These are phyloP conservation scores for Russula olivacea DNA, from an alignment of 768 basidiomycete genomes.

Conservation along the genomic window DNA sequence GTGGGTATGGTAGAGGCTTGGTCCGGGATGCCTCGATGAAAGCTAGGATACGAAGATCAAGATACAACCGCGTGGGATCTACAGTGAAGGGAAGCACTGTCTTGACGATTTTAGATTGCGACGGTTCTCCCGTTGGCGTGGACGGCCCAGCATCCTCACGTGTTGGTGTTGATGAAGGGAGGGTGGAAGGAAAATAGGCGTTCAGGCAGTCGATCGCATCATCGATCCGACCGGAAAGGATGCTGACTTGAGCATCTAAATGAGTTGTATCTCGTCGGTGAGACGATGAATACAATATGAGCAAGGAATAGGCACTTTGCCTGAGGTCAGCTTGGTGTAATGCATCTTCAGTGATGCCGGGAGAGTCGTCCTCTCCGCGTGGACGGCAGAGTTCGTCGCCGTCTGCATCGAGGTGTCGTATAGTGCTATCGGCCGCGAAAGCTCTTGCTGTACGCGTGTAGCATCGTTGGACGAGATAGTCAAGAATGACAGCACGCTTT, in stretches of 20 bases:
- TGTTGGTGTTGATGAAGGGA: conserved; percentile 32
- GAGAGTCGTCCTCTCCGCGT: conserved; percentile 25
- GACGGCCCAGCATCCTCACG: not conserved
- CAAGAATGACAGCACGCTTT: conserved; percentile 65
- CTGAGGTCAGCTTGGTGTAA: conserved; percentile 17
- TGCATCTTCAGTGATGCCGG: conserved; percentile 20
- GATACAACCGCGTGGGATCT: conserved; percentile 64
- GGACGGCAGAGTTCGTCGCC: conserved; percentile 53
- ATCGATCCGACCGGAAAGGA: conserved; percentile 71
- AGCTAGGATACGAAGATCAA: conserved; percentile 82
- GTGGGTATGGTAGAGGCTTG: conserved; percentile 48
- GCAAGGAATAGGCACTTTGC: conserved; percentile 9
- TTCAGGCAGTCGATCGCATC: conserved; percentile 64
- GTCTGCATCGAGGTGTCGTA: conserved; percentile 60
- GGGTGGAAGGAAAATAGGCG: conserved; percentile 68
- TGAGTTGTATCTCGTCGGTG: not conserved
- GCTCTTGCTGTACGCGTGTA: conserved; percentile 66
- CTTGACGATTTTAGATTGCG: conserved; percentile 35
- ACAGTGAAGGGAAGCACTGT: conserved; percentile 58
- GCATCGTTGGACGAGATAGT: conserved; percentile 71
- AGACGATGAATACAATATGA: not conserved
- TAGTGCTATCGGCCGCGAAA: conserved; percentile 57
- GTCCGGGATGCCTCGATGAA: conserved; percentile 86
- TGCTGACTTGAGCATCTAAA: conserved; percentile 61
- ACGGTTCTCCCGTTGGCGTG: conserved; percentile 19